A percentile compares a stretch with the other conserved stretches of the same genome.
These are phyloP conservation scores for Huntiella bhutanensis DNA, from an alignment of 2,329 filamentous ascomycete species.

Conservation along the genomic window DNA sequence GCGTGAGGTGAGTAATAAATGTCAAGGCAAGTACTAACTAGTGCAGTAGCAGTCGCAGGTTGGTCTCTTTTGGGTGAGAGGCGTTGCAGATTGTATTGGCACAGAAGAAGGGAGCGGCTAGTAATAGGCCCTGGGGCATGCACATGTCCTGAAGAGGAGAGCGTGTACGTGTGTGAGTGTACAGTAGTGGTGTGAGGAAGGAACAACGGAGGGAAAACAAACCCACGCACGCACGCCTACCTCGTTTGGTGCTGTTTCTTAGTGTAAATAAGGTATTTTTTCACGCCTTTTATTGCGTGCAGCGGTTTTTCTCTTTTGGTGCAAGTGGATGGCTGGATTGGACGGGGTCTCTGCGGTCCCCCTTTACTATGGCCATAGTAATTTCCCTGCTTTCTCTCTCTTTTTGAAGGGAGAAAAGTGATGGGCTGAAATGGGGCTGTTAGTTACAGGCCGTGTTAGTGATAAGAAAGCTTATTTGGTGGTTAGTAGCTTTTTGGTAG, in stretches of 20 bases:
- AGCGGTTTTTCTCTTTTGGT: no score
- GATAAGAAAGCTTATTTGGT: no score
- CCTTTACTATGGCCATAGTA: constrained; percentile 6
- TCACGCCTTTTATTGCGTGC: not conserved
- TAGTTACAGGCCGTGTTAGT: no score
- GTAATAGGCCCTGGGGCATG: no score
- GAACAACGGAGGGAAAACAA: not conserved
- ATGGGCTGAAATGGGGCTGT: no score
- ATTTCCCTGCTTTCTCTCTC: constrained; percentile 8
- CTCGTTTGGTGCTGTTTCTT: not conserved
- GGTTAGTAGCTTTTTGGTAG: no score
- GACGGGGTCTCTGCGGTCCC: constrained; percentile 9
- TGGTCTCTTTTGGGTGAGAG: no score
- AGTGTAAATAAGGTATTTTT: not conserved
- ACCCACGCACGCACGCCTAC: not conserved
- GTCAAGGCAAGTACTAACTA: no score
- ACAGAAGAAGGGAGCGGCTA: not conserved
- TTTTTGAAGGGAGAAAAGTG: not conserved
- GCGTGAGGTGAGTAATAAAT: no score
- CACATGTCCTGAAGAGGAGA: no score
- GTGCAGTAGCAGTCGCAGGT: no score
- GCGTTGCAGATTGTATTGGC: no score
- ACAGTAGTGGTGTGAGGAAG: not conserved
- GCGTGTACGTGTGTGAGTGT: not conserved
- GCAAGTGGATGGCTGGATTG: not conserved